Base-by-base conservation (phyloP, 441 rosid species). In the Hura crepitans region DNA sequence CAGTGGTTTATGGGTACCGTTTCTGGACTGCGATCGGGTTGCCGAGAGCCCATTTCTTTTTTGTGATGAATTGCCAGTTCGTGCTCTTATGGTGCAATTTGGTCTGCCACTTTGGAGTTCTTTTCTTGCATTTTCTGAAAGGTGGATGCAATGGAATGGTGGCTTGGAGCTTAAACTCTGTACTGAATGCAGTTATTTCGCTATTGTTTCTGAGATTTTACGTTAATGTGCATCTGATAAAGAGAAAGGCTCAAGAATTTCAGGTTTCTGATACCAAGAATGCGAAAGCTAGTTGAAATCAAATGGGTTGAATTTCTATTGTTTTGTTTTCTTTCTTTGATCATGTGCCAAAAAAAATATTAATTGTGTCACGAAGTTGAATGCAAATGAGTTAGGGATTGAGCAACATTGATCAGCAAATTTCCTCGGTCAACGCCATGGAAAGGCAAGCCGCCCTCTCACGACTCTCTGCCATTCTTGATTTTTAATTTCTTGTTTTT, bases 71-170 rank as follows among this genome's bases (percentile, higher is more conserved):
- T 50, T 93, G 98, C 76, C 97, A 89, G 74, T 70, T 85, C 37
- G 77, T 85, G 72, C 35, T 89, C 18, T 59, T 93, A 65, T 81
- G 85, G 0, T 93, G 94, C 80, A 89, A 93, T 74, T 51, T 91
- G 72, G 82, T 83, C 30, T 86, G 96, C 77, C 96, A 93, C 70
- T 80, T 84, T 3, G 94, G 91, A 25, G 96, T 93, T 43, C 78
- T 89, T 42, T 46, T 82, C 54, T 59, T 89, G 74, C 94, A 91
- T 72, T 79, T 89, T 23, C 37, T 87, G 79, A 89, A 87, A 77
- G 98, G 97, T 8, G 94, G 98, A 6, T 93, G 97, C 57, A 93
- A 88, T 56, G 98, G 97, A 4, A 89, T 91, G 35, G 87, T 92
- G 20, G 96, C 97, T n/a, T 93, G 96, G 96, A 65, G 75, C 4